Conservation (phyloP, 2,329 filamentous ascomycete species). For the Arthrobotrys pseudoclavata region DNA sequence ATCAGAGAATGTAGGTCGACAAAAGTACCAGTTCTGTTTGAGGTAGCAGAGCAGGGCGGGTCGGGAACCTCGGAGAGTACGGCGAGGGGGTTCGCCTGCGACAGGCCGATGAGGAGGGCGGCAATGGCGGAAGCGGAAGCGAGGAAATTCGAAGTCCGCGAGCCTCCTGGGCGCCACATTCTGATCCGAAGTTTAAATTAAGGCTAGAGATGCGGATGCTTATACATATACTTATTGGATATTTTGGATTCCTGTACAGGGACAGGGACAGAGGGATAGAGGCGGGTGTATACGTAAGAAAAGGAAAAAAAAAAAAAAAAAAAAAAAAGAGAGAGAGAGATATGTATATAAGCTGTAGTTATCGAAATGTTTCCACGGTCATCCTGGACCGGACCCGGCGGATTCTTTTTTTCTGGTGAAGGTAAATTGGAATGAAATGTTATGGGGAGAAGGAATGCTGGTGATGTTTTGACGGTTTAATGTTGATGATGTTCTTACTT, state of each 20-base stretch:
- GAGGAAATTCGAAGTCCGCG: background rate
- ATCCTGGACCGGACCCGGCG: background rate
- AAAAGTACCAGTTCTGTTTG: slow-evolving; percentile 43
- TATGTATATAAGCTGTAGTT: background rate
- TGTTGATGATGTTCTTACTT: too few relatives aligned
- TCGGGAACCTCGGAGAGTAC: slow-evolving; percentile 33
- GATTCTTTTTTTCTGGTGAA: too few relatives aligned
- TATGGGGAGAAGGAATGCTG: background rate
- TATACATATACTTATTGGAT: too few relatives aligned
- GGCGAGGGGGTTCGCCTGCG: slow-evolving; percentile 38
- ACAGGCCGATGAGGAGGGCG: slow-evolving; percentile 21
- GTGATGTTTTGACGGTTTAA: background rate
- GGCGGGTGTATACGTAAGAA: too few relatives aligned
- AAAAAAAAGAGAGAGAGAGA: background rate
- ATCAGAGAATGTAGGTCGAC: slow-evolving; percentile 53
- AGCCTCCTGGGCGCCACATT: slow-evolving; percentile 13
- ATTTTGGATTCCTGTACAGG: too few relatives aligned
- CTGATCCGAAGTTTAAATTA: background rate
- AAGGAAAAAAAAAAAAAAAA: too few relatives aligned
- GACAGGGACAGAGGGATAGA: too few relatives aligned
- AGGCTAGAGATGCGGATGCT: too few relatives aligned
- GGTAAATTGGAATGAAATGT: too few relatives aligned
- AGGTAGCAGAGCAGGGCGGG: slow-evolving; percentile 57
- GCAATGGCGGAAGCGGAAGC: slow-evolving; percentile 1
- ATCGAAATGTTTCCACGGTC: background rate